Conservation (phyloP, 73 alveolate genomes). For the Tetrahymena malaccensis region DNA sequence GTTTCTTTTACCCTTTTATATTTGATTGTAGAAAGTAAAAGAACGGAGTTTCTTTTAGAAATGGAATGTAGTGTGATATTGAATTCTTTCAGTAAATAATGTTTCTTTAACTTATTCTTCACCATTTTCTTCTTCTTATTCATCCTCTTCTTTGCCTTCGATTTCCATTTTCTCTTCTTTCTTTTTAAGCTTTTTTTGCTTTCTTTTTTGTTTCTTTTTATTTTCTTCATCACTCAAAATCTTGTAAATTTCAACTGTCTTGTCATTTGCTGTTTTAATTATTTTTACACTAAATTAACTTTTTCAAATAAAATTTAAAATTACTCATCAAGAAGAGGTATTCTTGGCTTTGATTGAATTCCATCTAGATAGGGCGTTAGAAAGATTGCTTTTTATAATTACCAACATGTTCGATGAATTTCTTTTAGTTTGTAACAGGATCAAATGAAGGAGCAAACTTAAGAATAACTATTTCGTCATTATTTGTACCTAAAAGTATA, state of each 20-base stretch:
- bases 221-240: slow-evolving; percentile 6
- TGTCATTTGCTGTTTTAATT: neutral
- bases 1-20: neutral
- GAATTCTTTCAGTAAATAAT: neutral
- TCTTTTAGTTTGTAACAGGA: neutral
- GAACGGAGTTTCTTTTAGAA: neutral
- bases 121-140: neutral
- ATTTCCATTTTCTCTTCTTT: slow-evolving; percentile 33
- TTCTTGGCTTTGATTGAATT: neutral
- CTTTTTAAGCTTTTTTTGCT: neutral
- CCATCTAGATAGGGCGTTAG: neutral
- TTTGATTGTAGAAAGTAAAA: neutral
- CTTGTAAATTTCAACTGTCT: slow-evolving; percentile 1
- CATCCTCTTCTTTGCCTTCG: neutral
- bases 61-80: neutral
- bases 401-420: neutral
- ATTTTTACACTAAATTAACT: neutral
- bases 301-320: neutral
- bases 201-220: slow-evolving; percentile 27
- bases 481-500: neutral
- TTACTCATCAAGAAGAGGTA: neutral
- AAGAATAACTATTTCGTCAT: neutral
- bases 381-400: neutral
- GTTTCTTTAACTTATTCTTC: neutral
- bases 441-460: neutral